A percentile compares a stretch with the other conserved stretches of the same genome.
Conservation (phyloP, 345 rosid genomes). For the Aurinia saxatilis region DNA sequence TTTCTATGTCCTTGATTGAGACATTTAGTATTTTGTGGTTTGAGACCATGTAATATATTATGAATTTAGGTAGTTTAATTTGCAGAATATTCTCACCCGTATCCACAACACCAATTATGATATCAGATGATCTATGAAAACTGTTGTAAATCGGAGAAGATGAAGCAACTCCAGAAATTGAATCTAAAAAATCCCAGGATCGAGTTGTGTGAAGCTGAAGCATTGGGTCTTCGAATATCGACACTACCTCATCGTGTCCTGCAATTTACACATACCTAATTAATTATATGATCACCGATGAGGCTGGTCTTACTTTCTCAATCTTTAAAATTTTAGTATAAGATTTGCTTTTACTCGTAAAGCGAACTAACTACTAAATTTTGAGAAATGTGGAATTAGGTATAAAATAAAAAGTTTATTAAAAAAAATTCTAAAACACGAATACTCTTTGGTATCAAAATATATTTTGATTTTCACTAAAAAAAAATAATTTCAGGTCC, state of each 20-base stretch:
- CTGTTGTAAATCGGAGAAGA: not conserved
- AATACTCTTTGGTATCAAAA: too few relatives aligned
- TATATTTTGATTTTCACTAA: too few relatives aligned
- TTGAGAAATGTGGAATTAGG: too few relatives aligned
- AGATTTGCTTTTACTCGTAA: not conserved
- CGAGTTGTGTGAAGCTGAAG: constrained; percentile 74
- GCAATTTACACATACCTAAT: constrained; percentile 2
- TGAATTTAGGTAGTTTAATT: too few relatives aligned
- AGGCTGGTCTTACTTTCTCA: not conserved
- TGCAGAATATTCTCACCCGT: constrained; percentile 53
- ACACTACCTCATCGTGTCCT: constrained; percentile 54
- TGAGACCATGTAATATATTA: too few relatives aligned
- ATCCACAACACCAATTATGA: constrained; percentile 52
- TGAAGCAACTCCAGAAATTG: constrained; percentile 15
- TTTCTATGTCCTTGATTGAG: too few relatives aligned
- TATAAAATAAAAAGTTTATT: too few relatives aligned
- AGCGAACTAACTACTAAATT: too few relatives aligned
- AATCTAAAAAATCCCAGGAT: constrained; percentile 74
- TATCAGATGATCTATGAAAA: constrained; percentile 38
- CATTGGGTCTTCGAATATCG: constrained; percentile 54
- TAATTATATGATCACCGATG: not conserved
- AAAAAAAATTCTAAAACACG: too few relatives aligned
- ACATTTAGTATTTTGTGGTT: too few relatives aligned
- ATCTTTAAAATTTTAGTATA: not conserved
- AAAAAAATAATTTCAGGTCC: too few relatives aligned